Evolutionary conservation across 345 rosid species (phyloP), one percentile per base, ranked within the genome.

Genomic region (Ceriops decandra): DNA sequence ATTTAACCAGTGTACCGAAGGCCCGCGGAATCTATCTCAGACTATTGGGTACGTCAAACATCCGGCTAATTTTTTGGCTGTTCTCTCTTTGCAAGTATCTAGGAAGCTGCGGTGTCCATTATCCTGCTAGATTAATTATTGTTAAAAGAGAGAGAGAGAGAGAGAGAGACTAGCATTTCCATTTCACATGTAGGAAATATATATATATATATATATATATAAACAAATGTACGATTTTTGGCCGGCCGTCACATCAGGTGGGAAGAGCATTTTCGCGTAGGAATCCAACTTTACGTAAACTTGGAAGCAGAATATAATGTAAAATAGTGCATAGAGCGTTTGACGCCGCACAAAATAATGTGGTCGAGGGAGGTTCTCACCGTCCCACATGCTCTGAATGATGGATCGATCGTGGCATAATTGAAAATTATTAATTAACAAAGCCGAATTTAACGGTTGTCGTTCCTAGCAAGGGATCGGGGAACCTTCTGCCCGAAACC

Each of bases 171-270:
- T 4, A 26, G 17, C 7, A 47, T 28, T n/a, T 28, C 20, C 3
- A 11, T 42, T 42, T 42, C 19, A 15, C 19, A 42, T 15, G 1
- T 2, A 0, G 3, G 17, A 42, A 1, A 42, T 2, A 42, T 13
- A 42, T 33, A 1, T 7, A 33, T 33, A 42, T 2, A 42, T 13
- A 42, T 33, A 1, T 7, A 33, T 33, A 33, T 33, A 47, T 32
- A 61, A n/a, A 36, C 38, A 35, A 38, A 22, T 38, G 66, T n/a
- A 42, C 24, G 30, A 17, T 5, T 58, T 53, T 57, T 63, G 62
- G 68, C 74, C 71, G 62, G 70, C 76, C 70, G 65, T 79, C 76
- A 74, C 72, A 56, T 16, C 47, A 5, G 72, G 66, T 30, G 17
- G 49, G 49, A 17, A 19, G 21, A n/a, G 54, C 68, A 47, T 56